Evolutionary conservation across 768 basidiomycete species (phyloP).

Genomic region (Pleurotus djamor): DNA sequence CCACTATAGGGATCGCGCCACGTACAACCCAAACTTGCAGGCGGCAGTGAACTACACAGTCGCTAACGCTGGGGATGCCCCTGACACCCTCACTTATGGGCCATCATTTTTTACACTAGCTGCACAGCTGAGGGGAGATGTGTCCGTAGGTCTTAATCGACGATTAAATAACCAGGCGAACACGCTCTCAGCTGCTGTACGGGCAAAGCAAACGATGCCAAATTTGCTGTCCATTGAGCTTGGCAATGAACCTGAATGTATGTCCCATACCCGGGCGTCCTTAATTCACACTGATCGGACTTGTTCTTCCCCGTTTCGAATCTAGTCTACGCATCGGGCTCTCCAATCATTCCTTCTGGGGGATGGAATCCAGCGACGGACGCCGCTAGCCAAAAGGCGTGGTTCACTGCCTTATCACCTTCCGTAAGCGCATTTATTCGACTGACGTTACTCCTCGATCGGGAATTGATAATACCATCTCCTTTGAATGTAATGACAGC

Average conservation of each 20-base stretch:
- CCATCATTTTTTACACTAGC: constrained; percentile 29
- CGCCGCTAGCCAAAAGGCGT: constrained; percentile 26
- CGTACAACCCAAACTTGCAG: constrained; percentile 25
- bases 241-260: constrained; percentile 36
- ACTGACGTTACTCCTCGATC: neutral
- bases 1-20: constrained; percentile 32
- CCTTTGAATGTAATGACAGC: constrained; percentile 12
- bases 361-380: constrained; percentile 29
- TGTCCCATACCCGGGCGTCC: constrained; percentile 9
- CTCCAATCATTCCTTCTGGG: constrained; percentile 27
- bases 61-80: constrained; percentile 29
- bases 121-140: constrained; percentile 24
- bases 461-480: neutral
- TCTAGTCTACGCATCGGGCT: constrained; percentile 25
- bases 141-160: constrained; percentile 34
- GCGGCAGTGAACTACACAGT: constrained; percentile 34
- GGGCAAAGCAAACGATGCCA: constrained; percentile 24
- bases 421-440: constrained; percentile 16
- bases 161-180: constrained; percentile 32
- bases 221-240: constrained; percentile 34
- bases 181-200: constrained; percentile 24
- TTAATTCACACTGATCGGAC: neutral
- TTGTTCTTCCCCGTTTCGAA: neutral
- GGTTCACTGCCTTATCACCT: constrained; percentile 25
- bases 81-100: constrained; percentile 25